Conservation (phyloP, 768 basidiomycete genomes). For the Podaxis rugospora region DNA sequence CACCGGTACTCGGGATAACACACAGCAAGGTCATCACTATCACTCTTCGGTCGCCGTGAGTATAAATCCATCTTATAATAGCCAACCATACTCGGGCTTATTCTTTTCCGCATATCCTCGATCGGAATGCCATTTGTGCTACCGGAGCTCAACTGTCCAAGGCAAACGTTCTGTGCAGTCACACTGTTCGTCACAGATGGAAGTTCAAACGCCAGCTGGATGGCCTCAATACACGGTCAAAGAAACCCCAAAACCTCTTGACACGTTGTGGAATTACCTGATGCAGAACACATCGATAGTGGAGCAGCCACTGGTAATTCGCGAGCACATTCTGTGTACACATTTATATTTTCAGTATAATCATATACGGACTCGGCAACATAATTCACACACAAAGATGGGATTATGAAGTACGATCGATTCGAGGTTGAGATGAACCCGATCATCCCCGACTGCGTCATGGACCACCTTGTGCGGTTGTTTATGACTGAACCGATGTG, state of each 20-base stretch:
- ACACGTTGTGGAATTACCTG: constrained; percentile 26
- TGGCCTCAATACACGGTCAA: constrained; percentile 23
- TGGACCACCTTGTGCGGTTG: constrained; percentile 22
- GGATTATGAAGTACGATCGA: constrained; percentile 29
- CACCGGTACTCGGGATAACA: constrained; percentile 21
- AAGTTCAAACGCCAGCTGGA: constrained; percentile 15
- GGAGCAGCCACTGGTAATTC: constrained; percentile 25
- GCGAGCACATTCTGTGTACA: constrained; percentile 20
- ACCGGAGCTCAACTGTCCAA: neutral
- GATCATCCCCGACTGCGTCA: constrained; percentile 15
- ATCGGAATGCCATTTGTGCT: constrained; percentile 15
- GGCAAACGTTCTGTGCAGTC: constrained; percentile 11
- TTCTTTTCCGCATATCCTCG: constrained; percentile 18
- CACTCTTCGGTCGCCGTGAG: neutral
- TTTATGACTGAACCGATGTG: constrained; percentile 32
- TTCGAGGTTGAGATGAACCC: constrained; percentile 26
- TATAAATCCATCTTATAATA: neutral
- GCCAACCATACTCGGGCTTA: neutral
- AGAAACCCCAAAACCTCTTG: constrained; percentile 17
- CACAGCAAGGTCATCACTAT: constrained; percentile 9
- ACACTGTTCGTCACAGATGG: constrained; percentile 11
- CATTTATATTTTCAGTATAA: neutral
- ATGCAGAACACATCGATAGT: constrained; percentile 21
- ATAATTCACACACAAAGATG: constrained; percentile 11
- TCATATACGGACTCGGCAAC: neutral